Conservation (phyloP, 1,139 yeast species). For the Pneumocystis sp. region DNA sequence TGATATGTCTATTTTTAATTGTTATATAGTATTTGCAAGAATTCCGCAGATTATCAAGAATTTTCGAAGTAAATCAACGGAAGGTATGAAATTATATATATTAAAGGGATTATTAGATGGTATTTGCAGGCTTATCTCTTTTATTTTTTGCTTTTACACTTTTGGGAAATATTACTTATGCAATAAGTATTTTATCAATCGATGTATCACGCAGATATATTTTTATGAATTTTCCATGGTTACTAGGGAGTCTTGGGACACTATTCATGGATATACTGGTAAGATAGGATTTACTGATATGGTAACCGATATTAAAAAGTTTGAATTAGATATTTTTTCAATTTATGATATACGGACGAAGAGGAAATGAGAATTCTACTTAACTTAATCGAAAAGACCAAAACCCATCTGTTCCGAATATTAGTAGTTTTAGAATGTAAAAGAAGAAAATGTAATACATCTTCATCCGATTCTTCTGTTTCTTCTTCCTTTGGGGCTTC, state of each 20-base stretch:
- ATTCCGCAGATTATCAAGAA: background rate
- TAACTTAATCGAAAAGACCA: slow-evolving; percentile 18
- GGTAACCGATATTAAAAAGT: background rate
- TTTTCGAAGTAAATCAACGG: background rate
- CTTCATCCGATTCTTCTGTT: slow-evolving; percentile 61
- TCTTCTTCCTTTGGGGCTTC: slow-evolving; percentile 25
- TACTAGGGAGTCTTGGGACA: background rate
- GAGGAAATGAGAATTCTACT: background rate
- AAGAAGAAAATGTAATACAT: slow-evolving; percentile 39
- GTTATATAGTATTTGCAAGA: background rate
- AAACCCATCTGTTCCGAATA: slow-evolving; percentile 11
- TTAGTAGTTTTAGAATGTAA: background rate
- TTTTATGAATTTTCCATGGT: background rate
- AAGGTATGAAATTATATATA: background rate
- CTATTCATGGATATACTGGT: background rate
- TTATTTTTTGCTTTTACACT: background rate
- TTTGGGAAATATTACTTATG: background rate
- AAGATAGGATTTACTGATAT: background rate
- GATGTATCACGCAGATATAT: background rate
- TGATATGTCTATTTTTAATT: background rate
- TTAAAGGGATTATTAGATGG: background rate
- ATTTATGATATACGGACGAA: background rate
- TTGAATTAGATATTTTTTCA: background rate
- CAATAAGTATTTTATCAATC: background rate
- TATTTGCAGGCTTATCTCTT: background rate